Evolutionary conservation across 2,329 filamentous ascomycete genomes (phyloP), one percentile per base, ranked within the genome.

Genomic region (Trichoderma koningiopsis): DNA sequence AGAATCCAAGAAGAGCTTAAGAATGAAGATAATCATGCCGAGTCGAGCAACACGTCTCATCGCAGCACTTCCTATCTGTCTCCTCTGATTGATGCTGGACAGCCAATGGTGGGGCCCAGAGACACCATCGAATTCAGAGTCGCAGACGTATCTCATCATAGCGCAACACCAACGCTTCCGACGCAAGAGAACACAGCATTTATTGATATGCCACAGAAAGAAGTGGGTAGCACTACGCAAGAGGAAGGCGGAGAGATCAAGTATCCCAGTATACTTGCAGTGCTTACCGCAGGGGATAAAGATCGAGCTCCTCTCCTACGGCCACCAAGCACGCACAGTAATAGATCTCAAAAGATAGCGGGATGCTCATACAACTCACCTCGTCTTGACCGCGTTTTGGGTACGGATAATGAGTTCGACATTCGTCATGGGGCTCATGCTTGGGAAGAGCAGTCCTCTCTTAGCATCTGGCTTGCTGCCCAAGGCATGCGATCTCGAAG

Each of bases 1-100:
- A 82, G 86, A 71, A 88, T 89, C n/a, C 85, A 85, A 71, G 83
- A 87, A 55, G 87, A 89, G 72, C 79, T 89, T 4, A 81, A 84
- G 57, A 83, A 77, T 49, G 85, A 87, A 47, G 77, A 81, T 43
- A 74, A 76, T 11, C 78, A 80, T 58, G 79, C 81, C 22, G 76
- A 79, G 22, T 69, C 72, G 1, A 79, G 75, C 52, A 74, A 75
- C 5, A 73, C 70, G 14, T 77, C 78, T 13, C 72, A 71, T 16
- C 71, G 73, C 24, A 76, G 72, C n/a, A 74, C 72, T 56, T 73
- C 67, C 55, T 72, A 73, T 31, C 68, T 73, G 27, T 76, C 74
- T 22, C 71, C 76, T 14, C 73, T 75, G 6, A 73, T 76, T 37
- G 77, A 80, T 24, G 68, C 75, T 53, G 71, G 73, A 1, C 70